phyloP scores from a whole-genome alignment of 2,329 filamentous ascomycete genomes.

The Orbilia brochopaga region DNA sequence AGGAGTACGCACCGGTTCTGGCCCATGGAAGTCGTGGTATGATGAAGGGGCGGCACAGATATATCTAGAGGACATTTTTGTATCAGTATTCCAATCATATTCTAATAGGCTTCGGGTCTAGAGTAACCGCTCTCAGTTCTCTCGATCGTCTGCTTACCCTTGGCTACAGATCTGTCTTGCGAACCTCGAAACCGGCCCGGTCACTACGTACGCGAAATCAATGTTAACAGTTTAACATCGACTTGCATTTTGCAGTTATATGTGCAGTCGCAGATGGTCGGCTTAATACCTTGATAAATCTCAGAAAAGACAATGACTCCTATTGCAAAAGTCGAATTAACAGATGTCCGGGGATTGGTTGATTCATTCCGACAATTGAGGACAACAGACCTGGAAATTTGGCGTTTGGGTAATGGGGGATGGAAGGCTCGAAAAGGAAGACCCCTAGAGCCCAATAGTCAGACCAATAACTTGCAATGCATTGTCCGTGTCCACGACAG shows the following conservation, averaged over 20 bases:
- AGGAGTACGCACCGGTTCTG: constrained; percentile 65
- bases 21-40: constrained; percentile 91
- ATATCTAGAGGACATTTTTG: constrained; percentile 75
- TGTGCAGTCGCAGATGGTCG: neutral
- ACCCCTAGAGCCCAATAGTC: constrained; percentile 67
- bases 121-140: too few species aligned
- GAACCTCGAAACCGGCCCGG: constrained; percentile 86
- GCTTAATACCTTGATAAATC: constrained; percentile 81
- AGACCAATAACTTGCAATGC: too few species aligned
- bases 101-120: neutral
- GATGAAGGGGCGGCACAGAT: constrained; percentile 89
- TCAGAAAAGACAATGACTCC: constrained; percentile 83
- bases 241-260: constrained; percentile 7
- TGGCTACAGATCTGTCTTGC: constrained; percentile 73
- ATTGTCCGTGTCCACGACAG: too few species aligned
- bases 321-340: constrained; percentile 61
- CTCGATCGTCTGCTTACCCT: constrained; percentile 22
- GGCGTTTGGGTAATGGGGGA: constrained; percentile 85
- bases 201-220: constrained; percentile 66
- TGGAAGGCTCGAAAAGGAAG: constrained; percentile 84
- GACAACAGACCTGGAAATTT: constrained; percentile 60
- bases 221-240: neutral
- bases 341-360: too few species aligned
- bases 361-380: too few species aligned
- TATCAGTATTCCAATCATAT: too few species aligned